Conservation (phyloP, 73 alveolate species). For the Paramecium pentaurelia region DNA sequence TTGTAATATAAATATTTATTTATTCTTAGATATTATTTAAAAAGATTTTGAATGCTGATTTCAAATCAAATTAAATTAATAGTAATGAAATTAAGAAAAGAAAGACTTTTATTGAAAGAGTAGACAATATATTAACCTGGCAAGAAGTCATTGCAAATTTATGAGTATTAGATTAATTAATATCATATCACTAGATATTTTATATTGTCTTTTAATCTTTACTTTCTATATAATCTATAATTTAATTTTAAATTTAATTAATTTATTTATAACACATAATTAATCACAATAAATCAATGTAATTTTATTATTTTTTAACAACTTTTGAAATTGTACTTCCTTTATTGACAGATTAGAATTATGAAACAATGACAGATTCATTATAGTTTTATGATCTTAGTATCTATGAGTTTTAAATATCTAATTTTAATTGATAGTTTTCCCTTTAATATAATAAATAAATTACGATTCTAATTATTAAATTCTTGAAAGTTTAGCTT, state of each 20-base stretch:
- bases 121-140: slow-evolving; percentile 35
- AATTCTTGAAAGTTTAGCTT: slow-evolving; percentile 17
- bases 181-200: neutral
- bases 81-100: neutral
- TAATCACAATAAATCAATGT: neutral
- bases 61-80: slow-evolving; percentile 16
- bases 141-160: slow-evolving; percentile 19
- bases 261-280: neutral
- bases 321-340: neutral
- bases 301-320: neutral
- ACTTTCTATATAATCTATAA: too few species aligned
- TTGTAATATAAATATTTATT: neutral
- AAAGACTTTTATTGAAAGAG: slow-evolving; percentile 19
- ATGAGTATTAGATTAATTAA: neutral
- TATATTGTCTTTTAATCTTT: too few species aligned
- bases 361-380: neutral
- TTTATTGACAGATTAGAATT: neutral
- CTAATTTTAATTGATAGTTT: neutral
- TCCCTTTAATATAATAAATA: slow-evolving; percentile 2
- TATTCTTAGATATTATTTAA: neutral
- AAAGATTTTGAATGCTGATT: slow-evolving; percentile 25
- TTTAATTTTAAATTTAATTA: neutral
- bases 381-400: neutral
- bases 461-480: slow-evolving; percentile 23
- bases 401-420: neutral